Evolutionary conservation across 2,329 filamentous ascomycete genomes (phyloP).

Genomic region (Chaetomiaceae sp.): DNA sequence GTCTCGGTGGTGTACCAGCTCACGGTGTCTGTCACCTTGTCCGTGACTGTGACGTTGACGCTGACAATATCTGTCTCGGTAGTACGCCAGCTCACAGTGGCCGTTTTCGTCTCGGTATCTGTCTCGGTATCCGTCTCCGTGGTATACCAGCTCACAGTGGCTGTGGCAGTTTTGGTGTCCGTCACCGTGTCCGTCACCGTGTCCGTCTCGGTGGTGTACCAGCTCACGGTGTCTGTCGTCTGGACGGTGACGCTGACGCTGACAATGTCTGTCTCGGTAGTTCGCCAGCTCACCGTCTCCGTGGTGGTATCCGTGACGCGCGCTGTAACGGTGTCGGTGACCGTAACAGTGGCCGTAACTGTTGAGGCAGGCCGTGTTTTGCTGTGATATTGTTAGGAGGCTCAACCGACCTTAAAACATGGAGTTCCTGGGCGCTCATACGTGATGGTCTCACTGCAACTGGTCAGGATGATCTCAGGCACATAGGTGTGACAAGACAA

Average conservation of each 20-base stretch:
- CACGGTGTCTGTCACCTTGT: constrained; percentile 12
- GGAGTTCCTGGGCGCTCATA: background rate
- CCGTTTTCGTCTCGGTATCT: background rate
- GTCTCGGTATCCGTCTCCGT: constrained; percentile 11
- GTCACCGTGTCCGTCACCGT: background rate
- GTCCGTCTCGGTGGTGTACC: background rate
- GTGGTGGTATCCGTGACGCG: background rate
- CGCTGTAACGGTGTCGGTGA: background rate
- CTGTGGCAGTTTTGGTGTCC: constrained; percentile 2
- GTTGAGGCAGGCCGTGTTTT: constrained; percentile 3
- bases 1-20: constrained; percentile 9
- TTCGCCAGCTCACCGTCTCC: background rate
- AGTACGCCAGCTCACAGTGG: too few species aligned
- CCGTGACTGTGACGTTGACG: too few species aligned
- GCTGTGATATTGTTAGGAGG: background rate
- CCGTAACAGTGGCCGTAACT: background rate
- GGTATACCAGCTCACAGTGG: constrained; percentile 7
- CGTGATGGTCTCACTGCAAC: constrained; percentile 7
- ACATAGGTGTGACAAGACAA: background rate
- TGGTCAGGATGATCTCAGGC: background rate
- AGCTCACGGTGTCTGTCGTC: constrained; percentile 8
- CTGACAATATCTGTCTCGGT: too few species aligned
- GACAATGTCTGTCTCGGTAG: background rate
- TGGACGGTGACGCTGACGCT: background rate
- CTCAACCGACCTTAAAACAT: background rate